Evolutionary conservation across 2,329 filamentous ascomycete species (phyloP).

Genomic region (Talaromyces sp.): DNA sequence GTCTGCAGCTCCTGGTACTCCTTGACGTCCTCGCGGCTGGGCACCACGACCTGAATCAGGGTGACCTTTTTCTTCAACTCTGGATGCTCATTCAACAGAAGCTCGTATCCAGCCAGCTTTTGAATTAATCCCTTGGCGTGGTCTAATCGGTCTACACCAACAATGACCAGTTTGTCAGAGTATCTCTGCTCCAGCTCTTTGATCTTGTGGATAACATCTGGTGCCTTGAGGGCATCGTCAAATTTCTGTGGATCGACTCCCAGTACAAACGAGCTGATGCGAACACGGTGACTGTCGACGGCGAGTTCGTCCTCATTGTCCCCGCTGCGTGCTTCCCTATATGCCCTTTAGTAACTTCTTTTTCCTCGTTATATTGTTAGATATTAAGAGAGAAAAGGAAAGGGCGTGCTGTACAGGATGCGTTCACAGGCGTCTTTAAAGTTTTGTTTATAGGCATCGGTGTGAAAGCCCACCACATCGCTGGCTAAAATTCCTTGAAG

Average conservation of each 20-base stretch:
- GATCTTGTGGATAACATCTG: conserved; percentile 74
- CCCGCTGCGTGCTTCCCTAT: no score
- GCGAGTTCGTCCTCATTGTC: no score
- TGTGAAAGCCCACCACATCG: conserved; percentile 91
- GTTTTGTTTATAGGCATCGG: conserved; percentile 91
- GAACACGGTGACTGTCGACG: no score
- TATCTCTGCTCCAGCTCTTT: conserved; percentile 73
- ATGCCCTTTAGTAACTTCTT: no score
- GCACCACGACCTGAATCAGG: conserved; percentile 90
- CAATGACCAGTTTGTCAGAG: conserved; percentile 81
- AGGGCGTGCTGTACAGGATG: conserved; percentile 59
- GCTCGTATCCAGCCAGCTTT: conserved; percentile 86
- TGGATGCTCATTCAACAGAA: conserved; percentile 85
- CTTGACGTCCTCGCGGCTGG: conserved; percentile 76
- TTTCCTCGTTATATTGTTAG: no score
- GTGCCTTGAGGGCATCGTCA: conserved; percentile 68
- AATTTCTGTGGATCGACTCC: conserved; percentile 96
- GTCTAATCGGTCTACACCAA: conserved; percentile 87
- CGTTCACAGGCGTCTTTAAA: conserved; percentile 84
- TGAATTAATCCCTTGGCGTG: conserved; percentile 97
- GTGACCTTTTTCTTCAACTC: conserved; percentile 93
- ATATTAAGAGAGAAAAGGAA: not conserved
- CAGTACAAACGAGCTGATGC: conserved; percentile 70
- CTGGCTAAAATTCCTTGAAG: conserved; percentile 77
- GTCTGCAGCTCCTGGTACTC: conserved; percentile 91